Conservation (phyloP, 2,329 filamentous ascomycete genomes). For the Thyridium curvatum region DNA sequence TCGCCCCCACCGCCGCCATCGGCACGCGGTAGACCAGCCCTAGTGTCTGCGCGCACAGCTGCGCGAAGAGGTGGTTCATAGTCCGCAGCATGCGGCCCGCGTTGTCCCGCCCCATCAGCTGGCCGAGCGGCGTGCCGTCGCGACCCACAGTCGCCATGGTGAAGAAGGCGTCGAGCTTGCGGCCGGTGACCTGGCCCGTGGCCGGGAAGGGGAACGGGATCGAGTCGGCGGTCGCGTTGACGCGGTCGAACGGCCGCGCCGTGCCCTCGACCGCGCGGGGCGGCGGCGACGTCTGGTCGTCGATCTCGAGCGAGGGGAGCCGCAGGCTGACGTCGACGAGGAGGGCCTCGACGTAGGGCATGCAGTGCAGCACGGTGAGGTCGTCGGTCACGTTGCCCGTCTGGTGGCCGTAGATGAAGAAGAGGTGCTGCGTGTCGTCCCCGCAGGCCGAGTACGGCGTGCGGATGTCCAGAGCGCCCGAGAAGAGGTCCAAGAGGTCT, state of each 20-base stretch:
- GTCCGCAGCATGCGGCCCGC: too few relatives aligned
- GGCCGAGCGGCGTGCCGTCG: too few relatives aligned
- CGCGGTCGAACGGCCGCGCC: neutral
- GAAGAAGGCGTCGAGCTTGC: too few relatives aligned
- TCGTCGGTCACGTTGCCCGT: neutral
- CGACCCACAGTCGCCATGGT: too few relatives aligned
- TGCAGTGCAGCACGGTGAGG: neutral
- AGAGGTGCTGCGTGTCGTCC: neutral
- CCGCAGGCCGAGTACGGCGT: neutral
- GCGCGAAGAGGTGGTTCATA: too few relatives aligned
- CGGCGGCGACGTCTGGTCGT: neutral
- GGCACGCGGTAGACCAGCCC: too few relatives aligned
- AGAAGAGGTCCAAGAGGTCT: neutral
- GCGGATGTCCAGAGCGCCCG: neutral
- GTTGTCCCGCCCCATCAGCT: too few relatives aligned
- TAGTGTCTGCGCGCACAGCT: too few relatives aligned
- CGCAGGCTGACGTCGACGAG: neutral
- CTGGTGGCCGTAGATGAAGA: conserved; percentile 1
- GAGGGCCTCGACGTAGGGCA: neutral
- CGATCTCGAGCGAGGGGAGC: neutral
- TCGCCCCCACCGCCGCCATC: too few relatives aligned
- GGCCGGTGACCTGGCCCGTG: too few relatives aligned
- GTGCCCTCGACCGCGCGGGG: neutral
- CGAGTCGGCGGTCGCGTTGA: neutral
- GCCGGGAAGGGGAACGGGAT: neutral